Base-by-base conservation (phyloP, 2,329 filamentous ascomycete genomes). In the Onygenales sp. region DNA sequence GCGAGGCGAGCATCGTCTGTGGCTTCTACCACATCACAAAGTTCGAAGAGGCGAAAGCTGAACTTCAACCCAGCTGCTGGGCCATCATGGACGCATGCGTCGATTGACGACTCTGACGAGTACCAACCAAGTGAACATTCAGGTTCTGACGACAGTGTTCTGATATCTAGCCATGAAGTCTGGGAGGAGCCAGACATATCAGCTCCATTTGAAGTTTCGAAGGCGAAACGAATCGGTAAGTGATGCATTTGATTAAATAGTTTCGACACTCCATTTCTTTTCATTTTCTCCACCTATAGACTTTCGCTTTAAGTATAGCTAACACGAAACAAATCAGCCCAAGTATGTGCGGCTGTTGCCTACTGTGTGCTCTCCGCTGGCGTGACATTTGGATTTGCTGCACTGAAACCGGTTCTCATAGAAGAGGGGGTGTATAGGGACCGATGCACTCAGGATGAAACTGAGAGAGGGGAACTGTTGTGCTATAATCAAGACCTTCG, bases 381-480 rank as follows among this genome's bases (percentile, higher is more conserved):
- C 1, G 75, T 90, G 42, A 82, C 93, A 14, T 93, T 93, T 69
- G 89, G 89, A 36, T 94, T 89, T 68, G 89, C 89, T 11, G 88
- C 89, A 10, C 76, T 94, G 60, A 94, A 93, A 66, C 88, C 89
- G 0, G 80, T 93, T 7, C 75, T 94, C 31, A 85, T 91, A 56
- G 70, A 76, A 10, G 84, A 90, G 65, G 83, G 83, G 2, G 84
- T 87, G 8, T 92, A 90, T 67, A 75, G 75, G 42, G 76, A 87
- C 49, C 69, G 76, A 36, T 93, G 88, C 63, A 78, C 75, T 6
- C 57, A 72, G 51, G 67, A 78, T 47, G 77, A 81, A 63, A 54
- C 81, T 17, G 68, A 76, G 1, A 64, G 74, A 4, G 73, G 72
- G 2, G 71, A 75, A 1, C 71, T 73, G 54, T 73, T 80, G 14